phyloP scores from a whole-genome alignment of 2,329 filamentous ascomycete species.

The Hypoxylon sp. region DNA sequence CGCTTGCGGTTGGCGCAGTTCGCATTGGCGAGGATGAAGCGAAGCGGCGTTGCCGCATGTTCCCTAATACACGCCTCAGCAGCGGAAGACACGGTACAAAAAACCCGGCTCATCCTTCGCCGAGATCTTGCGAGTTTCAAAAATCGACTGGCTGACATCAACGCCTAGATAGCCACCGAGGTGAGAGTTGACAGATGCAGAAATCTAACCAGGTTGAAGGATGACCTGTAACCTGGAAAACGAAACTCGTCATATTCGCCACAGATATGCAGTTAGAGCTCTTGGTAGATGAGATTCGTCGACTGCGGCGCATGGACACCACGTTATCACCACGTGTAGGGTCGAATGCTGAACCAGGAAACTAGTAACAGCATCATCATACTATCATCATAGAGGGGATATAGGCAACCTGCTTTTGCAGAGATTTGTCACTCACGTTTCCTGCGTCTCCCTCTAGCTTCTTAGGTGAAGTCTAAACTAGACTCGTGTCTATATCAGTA shows the following conservation, averaged over 20 bases:
- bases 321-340: neutral
- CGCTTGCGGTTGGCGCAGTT: conserved; percentile 19
- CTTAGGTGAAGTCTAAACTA: neutral
- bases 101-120: conserved; percentile 20
- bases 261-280: no score
- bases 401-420: no score
- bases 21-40: neutral
- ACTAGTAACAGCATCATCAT: neutral
- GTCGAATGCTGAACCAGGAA: neutral
- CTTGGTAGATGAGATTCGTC: neutral
- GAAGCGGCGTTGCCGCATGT: conserved; percentile 6
- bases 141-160: neutral
- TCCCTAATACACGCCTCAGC: conserved; percentile 2
- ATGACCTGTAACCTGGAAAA: no score
- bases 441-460: neutral
- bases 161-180: no score
- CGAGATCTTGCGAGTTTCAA: conserved; percentile 11
- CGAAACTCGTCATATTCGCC: no score
- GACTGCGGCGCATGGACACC: neutral
- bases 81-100: neutral
- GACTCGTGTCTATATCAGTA: conserved; percentile 6
- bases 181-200: no score
- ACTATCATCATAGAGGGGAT: neutral
- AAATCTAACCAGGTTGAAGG: no score
- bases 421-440: neutral